These are phyloP conservation scores for Microbotryomycetes sp. DNA, from an alignment of 1,284 basidiomycete species.

Conservation along the genomic window DNA sequence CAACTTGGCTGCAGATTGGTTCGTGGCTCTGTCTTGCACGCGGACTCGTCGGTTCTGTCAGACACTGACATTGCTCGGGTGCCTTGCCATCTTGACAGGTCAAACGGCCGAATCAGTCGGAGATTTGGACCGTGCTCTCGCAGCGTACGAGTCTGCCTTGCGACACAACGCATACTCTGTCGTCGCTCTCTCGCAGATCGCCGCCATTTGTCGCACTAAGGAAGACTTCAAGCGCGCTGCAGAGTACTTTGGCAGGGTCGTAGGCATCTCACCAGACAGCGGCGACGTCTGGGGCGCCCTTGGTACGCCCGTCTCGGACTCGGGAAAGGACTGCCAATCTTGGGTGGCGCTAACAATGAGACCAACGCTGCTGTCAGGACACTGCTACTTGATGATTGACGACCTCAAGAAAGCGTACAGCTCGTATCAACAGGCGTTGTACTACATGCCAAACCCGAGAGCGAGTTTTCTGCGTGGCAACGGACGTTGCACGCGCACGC, in stretches of 20 bases:
- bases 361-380: conserved; percentile 50
- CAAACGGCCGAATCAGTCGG: conserved; percentile 27
- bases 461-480: conserved; percentile 42
- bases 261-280: conserved; percentile 28
- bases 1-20: conserved; percentile 90
- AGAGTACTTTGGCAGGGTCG: conserved; percentile 34
- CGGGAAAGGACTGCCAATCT: background rate
- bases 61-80: background rate
- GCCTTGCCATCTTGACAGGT: conserved; percentile 3
- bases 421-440: conserved; percentile 96
- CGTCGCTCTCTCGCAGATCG: conserved; percentile 79
- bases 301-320: conserved; percentile 11
- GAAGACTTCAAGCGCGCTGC: conserved; percentile 46
- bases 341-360: no score
- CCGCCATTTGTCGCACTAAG: conserved; percentile 52
- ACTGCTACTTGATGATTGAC: conserved; percentile 99
- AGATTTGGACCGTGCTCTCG: conserved; percentile 73
- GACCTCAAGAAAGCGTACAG: conserved; percentile 98
- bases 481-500: background rate
- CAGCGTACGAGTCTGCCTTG: conserved; percentile 83
- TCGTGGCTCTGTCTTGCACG: conserved; percentile 32
- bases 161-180: conserved; percentile 85
- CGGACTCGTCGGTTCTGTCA: background rate
- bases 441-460: conserved; percentile 91
- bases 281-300: conserved; percentile 37